A percentile compares a stretch with the other conserved stretches of the same genome.
Conservation (phyloP, 2,329 filamentous ascomycete genomes). For the Alternaria sp. region DNA sequence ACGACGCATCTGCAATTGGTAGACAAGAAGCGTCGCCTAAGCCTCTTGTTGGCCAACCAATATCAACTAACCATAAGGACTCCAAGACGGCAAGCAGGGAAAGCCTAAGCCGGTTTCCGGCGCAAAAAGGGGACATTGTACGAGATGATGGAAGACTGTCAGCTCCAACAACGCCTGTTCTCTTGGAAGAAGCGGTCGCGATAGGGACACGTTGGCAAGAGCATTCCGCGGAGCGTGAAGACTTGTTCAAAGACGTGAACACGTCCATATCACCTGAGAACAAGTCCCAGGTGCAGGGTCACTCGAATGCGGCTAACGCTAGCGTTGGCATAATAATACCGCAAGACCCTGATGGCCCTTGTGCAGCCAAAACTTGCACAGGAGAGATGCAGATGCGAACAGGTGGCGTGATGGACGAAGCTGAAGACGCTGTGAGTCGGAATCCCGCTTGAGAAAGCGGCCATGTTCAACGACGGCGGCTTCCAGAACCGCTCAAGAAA, state of each 20-base stretch:
- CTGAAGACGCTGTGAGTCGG: not conserved
- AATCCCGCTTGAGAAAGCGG: not conserved
- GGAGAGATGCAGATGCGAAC: not conserved
- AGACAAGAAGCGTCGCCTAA: not conserved
- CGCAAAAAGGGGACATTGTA: not conserved
- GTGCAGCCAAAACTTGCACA: conserved; percentile 2
- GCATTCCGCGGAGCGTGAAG: not conserved
- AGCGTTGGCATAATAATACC: conserved; percentile 2
- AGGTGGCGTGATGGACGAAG: conserved; percentile 3
- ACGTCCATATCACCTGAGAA: not conserved
- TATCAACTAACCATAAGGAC: not conserved
- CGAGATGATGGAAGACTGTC: not conserved
- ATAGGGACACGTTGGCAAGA: not conserved
- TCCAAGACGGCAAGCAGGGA: not conserved
- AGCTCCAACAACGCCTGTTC: not conserved
- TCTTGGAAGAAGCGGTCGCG: not conserved
- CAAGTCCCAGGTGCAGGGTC: not conserved
- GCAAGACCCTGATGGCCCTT: conserved; percentile 6
- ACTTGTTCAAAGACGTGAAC: not conserved
- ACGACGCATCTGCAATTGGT: not conserved
- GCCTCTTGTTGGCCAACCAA: not conserved
- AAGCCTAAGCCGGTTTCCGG: not conserved
- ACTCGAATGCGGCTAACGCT: conserved; percentile 1
- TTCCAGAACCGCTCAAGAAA: not conserved
- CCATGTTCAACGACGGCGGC: too few species aligned